Percentiles rank a stretch among this genome's conserved stretches.
Evolutionary conservation across 1,284 basidiomycete genomes (phyloP).

Genomic region (Ustilago trichophora): DNA sequence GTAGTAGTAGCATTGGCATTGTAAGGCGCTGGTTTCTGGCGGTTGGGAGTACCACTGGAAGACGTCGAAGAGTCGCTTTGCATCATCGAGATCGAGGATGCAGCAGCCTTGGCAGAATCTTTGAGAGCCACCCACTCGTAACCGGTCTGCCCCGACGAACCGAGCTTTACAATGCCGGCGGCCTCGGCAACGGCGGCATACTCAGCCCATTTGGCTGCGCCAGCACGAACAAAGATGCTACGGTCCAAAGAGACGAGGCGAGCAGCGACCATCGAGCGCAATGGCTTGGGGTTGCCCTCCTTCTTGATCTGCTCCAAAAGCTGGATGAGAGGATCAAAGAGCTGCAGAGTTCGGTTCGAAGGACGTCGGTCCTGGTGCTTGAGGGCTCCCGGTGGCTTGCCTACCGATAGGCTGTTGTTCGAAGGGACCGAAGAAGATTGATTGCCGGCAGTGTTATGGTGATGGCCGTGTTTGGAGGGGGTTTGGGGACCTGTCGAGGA

Average conservation of each 20-base stretch:
- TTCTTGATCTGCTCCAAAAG: slow-evolving; percentile 47
- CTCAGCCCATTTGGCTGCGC: slow-evolving; percentile 53
- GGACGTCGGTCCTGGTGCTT: slow-evolving; percentile 29
- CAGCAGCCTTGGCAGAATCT: slow-evolving; percentile 17
- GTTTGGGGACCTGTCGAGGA: slow-evolving; percentile 14
- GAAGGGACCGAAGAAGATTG: background rate
- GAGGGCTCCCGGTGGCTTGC: slow-evolving; percentile 25
- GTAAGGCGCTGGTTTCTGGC: slow-evolving; percentile 14
- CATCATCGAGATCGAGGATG: slow-evolving; percentile 22
- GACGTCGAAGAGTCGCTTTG: slow-evolving; percentile 12
- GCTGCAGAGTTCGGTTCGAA: slow-evolving; percentile 32
- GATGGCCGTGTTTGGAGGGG: slow-evolving; percentile 16
- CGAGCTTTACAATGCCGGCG: slow-evolving; percentile 52
- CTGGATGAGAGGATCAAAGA: slow-evolving; percentile 52
- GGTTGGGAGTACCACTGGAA: slow-evolving; percentile 10
- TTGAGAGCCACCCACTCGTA: slow-evolving; percentile 54
- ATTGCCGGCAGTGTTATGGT: background rate
- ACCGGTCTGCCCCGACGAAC: slow-evolving; percentile 37
- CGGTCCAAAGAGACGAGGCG: slow-evolving; percentile 36
- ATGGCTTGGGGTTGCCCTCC: slow-evolving; percentile 48
- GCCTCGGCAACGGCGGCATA: slow-evolving; percentile 57
- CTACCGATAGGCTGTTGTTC: slow-evolving; percentile 1
- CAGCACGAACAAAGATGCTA: slow-evolving; percentile 49
- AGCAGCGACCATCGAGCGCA: slow-evolving; percentile 44
- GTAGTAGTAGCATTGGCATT: slow-evolving; percentile 5